phyloP scores from a whole-genome alignment of 2,329 filamentous ascomycete species.

The Penicillium sclerotigenum region DNA sequence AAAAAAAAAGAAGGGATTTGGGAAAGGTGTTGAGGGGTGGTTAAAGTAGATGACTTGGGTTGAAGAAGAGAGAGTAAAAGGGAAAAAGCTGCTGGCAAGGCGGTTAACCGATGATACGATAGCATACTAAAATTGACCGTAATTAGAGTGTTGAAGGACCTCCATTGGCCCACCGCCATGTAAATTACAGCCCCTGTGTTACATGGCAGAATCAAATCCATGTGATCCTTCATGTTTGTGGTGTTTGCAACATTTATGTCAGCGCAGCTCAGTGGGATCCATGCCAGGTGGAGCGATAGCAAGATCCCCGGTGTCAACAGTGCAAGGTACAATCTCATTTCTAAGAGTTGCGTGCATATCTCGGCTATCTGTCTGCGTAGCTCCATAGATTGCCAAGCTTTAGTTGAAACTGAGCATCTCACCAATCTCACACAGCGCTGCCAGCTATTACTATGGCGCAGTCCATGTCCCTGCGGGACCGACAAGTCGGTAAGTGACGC shows the following conservation, averaged over 20 bases:
- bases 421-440: constrained; percentile 15
- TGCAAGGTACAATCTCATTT: not conserved
- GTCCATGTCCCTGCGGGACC: constrained; percentile 63
- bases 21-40: constrained; percentile 17
- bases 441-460: constrained; percentile 50
- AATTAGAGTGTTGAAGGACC: not conserved
- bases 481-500: constrained; percentile 63
- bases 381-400: constrained; percentile 23
- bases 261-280: constrained; percentile 20
- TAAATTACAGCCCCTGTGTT: constrained; percentile 14
- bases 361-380: not conserved
- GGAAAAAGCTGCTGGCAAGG: constrained; percentile 21
- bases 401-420: constrained; percentile 5
- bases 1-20: constrained; percentile 22
- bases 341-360: not conserved
- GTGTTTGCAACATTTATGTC: constrained; percentile 24
- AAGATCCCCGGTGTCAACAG: constrained; percentile 15
- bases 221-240: constrained; percentile 27
- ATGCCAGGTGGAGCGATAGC: constrained; percentile 32
- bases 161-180: not conserved
- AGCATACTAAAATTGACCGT: not conserved
- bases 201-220: not conserved
- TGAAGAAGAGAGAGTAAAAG: constrained; percentile 27
- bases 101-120: constrained; percentile 16
- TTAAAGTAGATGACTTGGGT: constrained; percentile 11